Evolutionary conservation across 2,329 filamentous ascomycete species (phyloP).

Genomic region (Pezizomycotina sp.): DNA sequence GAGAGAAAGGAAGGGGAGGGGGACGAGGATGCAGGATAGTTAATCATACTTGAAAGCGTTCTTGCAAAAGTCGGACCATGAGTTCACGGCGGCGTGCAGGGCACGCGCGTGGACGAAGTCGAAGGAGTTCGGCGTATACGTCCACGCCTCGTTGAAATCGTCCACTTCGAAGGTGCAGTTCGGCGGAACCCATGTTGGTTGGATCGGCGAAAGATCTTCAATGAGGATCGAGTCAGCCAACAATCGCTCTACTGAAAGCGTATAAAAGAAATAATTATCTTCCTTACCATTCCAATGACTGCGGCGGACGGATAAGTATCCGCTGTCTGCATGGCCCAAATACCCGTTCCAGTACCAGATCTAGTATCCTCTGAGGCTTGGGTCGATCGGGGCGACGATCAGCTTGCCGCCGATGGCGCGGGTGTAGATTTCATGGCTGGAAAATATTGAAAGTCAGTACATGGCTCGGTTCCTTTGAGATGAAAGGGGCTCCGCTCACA

Average conservation of each 20-base stretch:
- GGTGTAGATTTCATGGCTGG: conserved; percentile 20
- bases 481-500: not conserved
- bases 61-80: conserved; percentile 21
- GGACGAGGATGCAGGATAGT: no score
- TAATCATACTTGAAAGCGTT: conserved; percentile 19
- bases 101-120: conserved; percentile 26
- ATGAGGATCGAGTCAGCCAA: no score
- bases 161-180: conserved; percentile 24
- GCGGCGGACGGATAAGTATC: conserved; percentile 16
- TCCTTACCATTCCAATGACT: no score
- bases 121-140: conserved; percentile 23
- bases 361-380: conserved; percentile 26
- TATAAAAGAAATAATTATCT: no score
- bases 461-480: not conserved
- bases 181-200: conserved; percentile 22
- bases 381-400: conserved; percentile 29
- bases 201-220: conserved; percentile 21
- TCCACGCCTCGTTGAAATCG: conserved; percentile 26
- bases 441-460: not conserved
- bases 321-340: conserved; percentile 27
- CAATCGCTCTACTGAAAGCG: no score
- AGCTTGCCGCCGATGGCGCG: conserved; percentile 28
- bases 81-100: conserved; percentile 21
- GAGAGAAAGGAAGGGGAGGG: no score
- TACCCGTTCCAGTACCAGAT: no score